Conservation (phyloP, 2,329 filamentous ascomycete genomes). For the Aspergillus versicolor region DNA sequence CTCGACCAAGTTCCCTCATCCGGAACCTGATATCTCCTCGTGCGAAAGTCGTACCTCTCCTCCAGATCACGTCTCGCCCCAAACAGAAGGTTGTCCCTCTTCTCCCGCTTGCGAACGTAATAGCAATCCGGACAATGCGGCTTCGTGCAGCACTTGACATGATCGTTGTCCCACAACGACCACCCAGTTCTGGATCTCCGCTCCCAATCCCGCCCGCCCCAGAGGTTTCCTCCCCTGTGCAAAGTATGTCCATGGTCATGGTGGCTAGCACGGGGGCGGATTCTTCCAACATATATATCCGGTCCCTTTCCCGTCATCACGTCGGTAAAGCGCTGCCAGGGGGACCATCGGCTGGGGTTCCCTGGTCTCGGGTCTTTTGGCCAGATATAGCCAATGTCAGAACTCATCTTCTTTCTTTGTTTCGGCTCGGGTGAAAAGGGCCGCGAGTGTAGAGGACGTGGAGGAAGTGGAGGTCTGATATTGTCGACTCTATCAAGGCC, state of each 20-base stretch:
- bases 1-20: slow-evolving; percentile 30
- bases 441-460: no score
- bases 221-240: not conserved
- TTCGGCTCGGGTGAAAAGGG: not conserved
- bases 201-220: not conserved
- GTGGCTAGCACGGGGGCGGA: slow-evolving; percentile 1
- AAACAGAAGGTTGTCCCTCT: slow-evolving; percentile 15
- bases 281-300: slow-evolving; percentile 41
- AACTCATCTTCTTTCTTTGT: not conserved
- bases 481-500: no score
- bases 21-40: slow-evolving; percentile 29
- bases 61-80: slow-evolving; percentile 20
- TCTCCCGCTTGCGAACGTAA: not conserved
- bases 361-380: slow-evolving; percentile 38
- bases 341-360: slow-evolving; percentile 31
- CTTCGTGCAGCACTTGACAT: not conserved
- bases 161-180: not conserved
- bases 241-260: not conserved
- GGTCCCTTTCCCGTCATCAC: slow-evolving; percentile 41
- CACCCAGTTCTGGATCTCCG: not conserved
- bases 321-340: slow-evolving; percentile 34
- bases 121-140: not conserved
- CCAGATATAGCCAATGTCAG: slow-evolving; percentile 34
- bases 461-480: no score
- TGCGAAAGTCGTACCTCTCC: slow-evolving; percentile 35